phyloP scores from a whole-genome alignment of 257 asterid species.

The Penstemon newberryi region DNA sequence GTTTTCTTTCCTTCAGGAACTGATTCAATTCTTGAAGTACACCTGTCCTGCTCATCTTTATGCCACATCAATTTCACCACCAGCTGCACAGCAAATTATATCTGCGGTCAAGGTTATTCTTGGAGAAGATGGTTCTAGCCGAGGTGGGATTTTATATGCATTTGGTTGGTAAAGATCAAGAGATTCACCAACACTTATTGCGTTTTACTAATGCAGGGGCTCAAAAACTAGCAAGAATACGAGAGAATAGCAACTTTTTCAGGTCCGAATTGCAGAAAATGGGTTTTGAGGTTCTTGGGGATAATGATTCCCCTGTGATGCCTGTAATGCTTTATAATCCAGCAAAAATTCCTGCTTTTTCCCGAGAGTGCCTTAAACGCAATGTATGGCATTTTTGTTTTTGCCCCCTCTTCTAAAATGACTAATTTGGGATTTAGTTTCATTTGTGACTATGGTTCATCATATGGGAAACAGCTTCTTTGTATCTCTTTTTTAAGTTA shows the following conservation, averaged over 20 bases:
- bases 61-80: conserved; percentile 96
- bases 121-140: conserved; percentile 96
- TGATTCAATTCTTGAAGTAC: conserved; percentile 78
- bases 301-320: conserved; percentile 97
- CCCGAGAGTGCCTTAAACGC: conserved; percentile 89
- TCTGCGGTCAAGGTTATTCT: conserved; percentile 86
- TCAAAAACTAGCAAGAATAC: conserved; percentile 81
- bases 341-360: conserved; percentile 94
- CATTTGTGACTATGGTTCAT: conserved; percentile 6
- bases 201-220: conserved; percentile 59
- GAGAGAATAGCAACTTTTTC: conserved; percentile 93
- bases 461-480: background rate
- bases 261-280: conserved; percentile 89
- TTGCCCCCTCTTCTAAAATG: too few species aligned
- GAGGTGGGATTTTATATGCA: conserved; percentile 56
- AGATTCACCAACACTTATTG: conserved; percentile 7
- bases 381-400: conserved; percentile 42
- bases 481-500: background rate
- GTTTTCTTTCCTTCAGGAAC: conserved; percentile 52
- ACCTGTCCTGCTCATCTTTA: conserved; percentile 95
- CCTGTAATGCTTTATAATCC: conserved; percentile 98
- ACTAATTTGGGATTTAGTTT: background rate
- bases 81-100: conserved; percentile 92
- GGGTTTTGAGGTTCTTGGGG: conserved; percentile 99
- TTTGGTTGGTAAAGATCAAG: conserved; percentile 16